Percentiles rank a stretch among this genome's conserved stretches.
Conservation (phyloP, 2,329 filamentous ascomycete genomes). For the Venturia asperata region DNA sequence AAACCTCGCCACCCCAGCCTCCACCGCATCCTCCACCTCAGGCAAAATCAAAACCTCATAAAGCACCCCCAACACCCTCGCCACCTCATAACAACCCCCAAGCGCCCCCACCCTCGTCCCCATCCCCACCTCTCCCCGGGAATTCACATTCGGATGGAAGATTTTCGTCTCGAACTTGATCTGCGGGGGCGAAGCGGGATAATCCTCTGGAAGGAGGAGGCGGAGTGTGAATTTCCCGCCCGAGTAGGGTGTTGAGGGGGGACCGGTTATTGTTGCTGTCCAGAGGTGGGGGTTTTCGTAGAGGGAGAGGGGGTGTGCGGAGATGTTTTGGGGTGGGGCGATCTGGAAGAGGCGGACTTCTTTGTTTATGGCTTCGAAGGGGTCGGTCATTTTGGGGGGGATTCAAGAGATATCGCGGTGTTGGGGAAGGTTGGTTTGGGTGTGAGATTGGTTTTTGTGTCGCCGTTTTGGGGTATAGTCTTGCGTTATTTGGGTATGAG, state of each 20-base stretch:
- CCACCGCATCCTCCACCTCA: slow-evolving; percentile 82
- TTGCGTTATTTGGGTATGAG: no score
- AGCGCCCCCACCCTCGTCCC: slow-evolving; percentile 80
- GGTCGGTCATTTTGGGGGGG: not conserved
- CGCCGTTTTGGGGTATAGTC: no score
- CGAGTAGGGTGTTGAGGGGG: not conserved
- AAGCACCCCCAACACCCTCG: slow-evolving; percentile 68
- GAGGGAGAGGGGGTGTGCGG: slow-evolving; percentile 4
- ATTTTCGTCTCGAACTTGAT: slow-evolving; percentile 79
- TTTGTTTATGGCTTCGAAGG: not conserved
- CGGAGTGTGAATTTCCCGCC: slow-evolving; percentile 68
- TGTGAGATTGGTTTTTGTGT: no score
- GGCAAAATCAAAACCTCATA: slow-evolving; percentile 69
- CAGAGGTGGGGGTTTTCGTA: slow-evolving; percentile 3
- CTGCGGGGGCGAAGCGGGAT: slow-evolving; percentile 81
- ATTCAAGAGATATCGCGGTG: not conserved
- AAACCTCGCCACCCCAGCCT: slow-evolving; percentile 77
- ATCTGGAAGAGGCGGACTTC: slow-evolving; percentile 7
- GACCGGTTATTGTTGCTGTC: slow-evolving; percentile 10
- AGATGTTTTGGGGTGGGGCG: slow-evolving; percentile 2
- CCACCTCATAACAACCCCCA: slow-evolving; percentile 72
- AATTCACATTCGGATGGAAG: slow-evolving; percentile 91
- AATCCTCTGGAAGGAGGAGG: slow-evolving; percentile 67
- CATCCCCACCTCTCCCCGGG: slow-evolving; percentile 76
- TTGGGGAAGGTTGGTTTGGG: not conserved